Evolutionary conservation across 768 basidiomycete genomes (phyloP), one percentile per base, ranked within the genome.

Genomic region (Tubosaeta sp.): DNA sequence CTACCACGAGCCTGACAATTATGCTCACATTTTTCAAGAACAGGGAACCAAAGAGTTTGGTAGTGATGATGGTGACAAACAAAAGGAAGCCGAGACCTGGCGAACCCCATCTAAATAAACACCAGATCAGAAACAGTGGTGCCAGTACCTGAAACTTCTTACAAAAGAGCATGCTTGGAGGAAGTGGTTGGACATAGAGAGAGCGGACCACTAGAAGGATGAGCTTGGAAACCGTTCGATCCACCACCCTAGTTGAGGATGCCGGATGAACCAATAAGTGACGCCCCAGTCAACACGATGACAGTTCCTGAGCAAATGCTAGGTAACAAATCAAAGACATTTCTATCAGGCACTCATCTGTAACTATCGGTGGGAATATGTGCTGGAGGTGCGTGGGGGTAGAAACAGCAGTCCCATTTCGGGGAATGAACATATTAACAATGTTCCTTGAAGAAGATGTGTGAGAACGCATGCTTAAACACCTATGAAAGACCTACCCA

Each of bases 51-150:
- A 91, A 89, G n/a, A 91, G 68, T 65, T 94, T 90, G 1, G 85
- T 85, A 26, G 91, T 65, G 59, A 92, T 78, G 59, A 91, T 91
- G 10, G 80, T 75, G 44, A 83, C 61, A 69, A 92, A 93, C 0
- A 84, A 85, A 26, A 93, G 74, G 76, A 95, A 93, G 0, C 91
- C 91, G 25, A 95, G 79, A 5, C 91, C 79, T 0, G 91, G 84
- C 0, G 85, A 85, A 9, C 88, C 91, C 87, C 88, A 93, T 6
- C 81, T 83, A 34, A 16, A 29, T 27, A n/a, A 39, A n/a, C n/a
- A n/a, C n/a, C n/a, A n/a, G 2, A 42, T 48, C 44, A 56, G n/a
- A 2, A n/a, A 29, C 5, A 17, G 19, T 5, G 9, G 35, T n/a
- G 32, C 44, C 25, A 26, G 37, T 14, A 32, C 12, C 6, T 27